Percentiles rank a stretch among this genome's conserved stretches.
Evolutionary conservation across 2,329 filamentous ascomycete species (phyloP).

Genomic region (Nemania sp.): DNA sequence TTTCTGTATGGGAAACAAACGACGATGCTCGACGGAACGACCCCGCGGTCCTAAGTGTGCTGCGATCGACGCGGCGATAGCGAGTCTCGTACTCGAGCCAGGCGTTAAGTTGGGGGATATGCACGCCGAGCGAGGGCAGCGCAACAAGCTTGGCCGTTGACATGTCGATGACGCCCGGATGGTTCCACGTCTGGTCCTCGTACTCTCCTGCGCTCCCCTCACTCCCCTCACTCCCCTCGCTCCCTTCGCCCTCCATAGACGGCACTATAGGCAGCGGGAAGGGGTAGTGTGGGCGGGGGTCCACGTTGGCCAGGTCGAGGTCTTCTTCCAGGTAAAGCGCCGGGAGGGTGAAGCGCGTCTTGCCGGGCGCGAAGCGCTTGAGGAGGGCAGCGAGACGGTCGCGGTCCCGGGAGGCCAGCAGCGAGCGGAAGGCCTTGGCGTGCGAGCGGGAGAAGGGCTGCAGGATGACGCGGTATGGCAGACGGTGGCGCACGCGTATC

Average conservation of each 20-base stretch:
- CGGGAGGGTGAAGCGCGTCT: conserved; percentile 60
- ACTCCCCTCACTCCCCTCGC: background rate
- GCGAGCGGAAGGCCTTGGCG: conserved; percentile 54
- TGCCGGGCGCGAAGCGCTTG: conserved; percentile 56
- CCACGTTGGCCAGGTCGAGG: conserved; percentile 31
- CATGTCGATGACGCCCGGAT: conserved; percentile 22
- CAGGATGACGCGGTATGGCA: conserved; percentile 49
- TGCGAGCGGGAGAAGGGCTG: conserved; percentile 52
- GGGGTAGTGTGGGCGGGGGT: conserved; percentile 29
- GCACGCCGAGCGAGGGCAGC: conserved; percentile 57
- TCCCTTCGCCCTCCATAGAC: background rate
- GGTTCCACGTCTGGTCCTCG: conserved; percentile 6
- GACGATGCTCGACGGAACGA: background rate
- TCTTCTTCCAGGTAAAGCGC: conserved; percentile 55
- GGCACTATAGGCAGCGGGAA: background rate
- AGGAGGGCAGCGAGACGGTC: conserved; percentile 50
- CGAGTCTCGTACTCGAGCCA: conserved; percentile 56
- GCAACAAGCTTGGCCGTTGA: conserved; percentile 51
- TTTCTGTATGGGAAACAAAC: background rate
- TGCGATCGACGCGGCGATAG: conserved; percentile 55
- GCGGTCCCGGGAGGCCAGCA: conserved; percentile 42
- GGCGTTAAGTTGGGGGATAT: conserved; percentile 51
- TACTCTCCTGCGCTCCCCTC: background rate
- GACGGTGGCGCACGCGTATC: conserved; percentile 54
- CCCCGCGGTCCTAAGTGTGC: conserved; percentile 41